A percentile compares a stretch with the other conserved stretches of the same genome.
Conservation (phyloP, 495 filamentous ascomycete species). For the Penicillium cataractarum region DNA sequence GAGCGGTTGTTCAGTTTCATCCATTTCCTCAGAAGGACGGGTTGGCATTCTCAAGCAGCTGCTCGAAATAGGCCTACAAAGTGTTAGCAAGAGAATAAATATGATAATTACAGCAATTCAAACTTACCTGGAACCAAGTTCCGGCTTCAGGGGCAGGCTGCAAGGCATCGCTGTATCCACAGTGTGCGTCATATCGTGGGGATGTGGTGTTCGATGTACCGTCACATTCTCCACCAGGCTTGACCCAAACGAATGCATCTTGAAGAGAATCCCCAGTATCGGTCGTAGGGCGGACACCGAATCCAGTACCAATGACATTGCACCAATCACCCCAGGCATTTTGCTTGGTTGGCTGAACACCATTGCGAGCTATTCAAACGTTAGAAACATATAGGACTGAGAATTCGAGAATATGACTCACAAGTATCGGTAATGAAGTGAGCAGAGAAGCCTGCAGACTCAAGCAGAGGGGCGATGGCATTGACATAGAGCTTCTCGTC, state of each 20-base stretch:
- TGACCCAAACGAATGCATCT: constrained; percentile 84
- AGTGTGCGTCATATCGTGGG: constrained; percentile 71
- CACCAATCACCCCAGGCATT: constrained; percentile 81
- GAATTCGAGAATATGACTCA: constrained; percentile 16
- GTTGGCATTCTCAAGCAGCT: constrained; percentile 68
- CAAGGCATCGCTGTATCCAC: constrained; percentile 61
- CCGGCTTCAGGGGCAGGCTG: constrained; percentile 79
- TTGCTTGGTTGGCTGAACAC: constrained; percentile 65
- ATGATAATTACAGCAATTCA: neutral
- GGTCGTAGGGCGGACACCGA: constrained; percentile 69
- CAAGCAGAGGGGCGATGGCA: constrained; percentile 64
- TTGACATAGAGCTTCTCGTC: constrained; percentile 78
- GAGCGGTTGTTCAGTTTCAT: neutral
- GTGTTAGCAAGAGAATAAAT: neutral
- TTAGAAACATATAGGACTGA: neutral
- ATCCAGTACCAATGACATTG: constrained; percentile 76
- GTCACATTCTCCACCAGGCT: constrained; percentile 82
- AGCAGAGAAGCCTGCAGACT: constrained; percentile 63
- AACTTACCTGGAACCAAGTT: constrained; percentile 69
- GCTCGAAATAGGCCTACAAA: constrained; percentile 58
- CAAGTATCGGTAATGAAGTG: constrained; percentile 73
- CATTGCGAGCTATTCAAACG: constrained; percentile 57
- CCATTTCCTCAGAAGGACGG: constrained; percentile 41
- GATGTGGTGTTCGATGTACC: constrained; percentile 68
- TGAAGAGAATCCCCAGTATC: constrained; percentile 62